Conservation (phyloP, 805 yeast genomes). For the Candida coquimbonensis region DNA sequence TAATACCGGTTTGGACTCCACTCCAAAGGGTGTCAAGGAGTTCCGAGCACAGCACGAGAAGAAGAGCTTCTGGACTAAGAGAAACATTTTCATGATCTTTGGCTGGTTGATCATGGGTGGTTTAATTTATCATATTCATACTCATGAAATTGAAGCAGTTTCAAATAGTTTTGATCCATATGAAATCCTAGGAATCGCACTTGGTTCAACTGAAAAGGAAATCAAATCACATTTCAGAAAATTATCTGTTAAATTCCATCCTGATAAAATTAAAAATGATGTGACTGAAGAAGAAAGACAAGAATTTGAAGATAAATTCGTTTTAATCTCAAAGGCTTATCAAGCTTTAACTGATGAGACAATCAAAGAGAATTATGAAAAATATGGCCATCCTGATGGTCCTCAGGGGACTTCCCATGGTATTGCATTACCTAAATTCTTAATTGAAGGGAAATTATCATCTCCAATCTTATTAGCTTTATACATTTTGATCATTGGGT, state of each 20-base stretch:
- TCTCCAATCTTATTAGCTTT: constrained; percentile 56
- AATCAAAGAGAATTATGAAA: constrained; percentile 71
- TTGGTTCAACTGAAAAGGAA: constrained; percentile 64
- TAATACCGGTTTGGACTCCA: constrained; percentile 1
- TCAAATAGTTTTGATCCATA: constrained; percentile 78
- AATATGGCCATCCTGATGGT: constrained; percentile 97
- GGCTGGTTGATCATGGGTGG: constrained; percentile 30
- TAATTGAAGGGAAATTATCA: constrained; percentile 69
- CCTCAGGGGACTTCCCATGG: constrained; percentile 88
- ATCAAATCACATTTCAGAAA: constrained; percentile 80
- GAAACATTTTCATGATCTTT: constrained; percentile 10
- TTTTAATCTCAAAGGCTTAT: constrained; percentile 84
- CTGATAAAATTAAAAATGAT: constrained; percentile 74
- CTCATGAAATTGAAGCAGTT: constrained; percentile 32
- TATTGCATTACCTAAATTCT: constrained; percentile 87
- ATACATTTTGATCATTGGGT: constrained; percentile 69
- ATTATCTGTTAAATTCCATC: constrained; percentile 83
- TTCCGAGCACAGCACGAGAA: constrained; percentile 8
- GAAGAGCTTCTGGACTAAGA: constrained; percentile 11
- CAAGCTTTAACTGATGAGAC: constrained; percentile 89
- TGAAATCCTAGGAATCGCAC: constrained; percentile 68
- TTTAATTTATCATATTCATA: constrained; percentile 27
- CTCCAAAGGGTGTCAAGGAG: constrained; percentile 6
- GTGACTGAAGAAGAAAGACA: constrained; percentile 43
- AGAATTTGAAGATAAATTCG: constrained; percentile 67